Conservation (phyloP, 768 basidiomycete species). For the Tricholoma sp. region DNA sequence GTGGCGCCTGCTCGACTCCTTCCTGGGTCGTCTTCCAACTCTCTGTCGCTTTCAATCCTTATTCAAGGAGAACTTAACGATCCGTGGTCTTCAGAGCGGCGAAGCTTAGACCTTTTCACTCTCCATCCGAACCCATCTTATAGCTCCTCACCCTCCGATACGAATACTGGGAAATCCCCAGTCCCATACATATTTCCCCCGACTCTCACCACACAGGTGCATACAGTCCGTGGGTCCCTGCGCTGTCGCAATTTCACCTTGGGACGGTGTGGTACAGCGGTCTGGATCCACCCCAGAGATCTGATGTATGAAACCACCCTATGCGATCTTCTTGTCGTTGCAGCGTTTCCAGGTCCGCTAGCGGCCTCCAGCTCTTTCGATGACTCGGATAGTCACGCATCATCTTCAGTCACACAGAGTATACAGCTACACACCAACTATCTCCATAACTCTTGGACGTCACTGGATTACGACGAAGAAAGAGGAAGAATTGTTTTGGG, state of each 20-base stretch:
- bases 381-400: neutral
- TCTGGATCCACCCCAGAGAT: constrained; percentile 58
- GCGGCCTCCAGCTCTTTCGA: neutral
- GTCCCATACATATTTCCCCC: constrained; percentile 49
- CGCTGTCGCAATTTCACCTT: constrained; percentile 50
- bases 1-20: constrained; percentile 22
- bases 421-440: constrained; percentile 27
- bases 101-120: constrained; percentile 49
- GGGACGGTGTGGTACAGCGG: constrained; percentile 51
- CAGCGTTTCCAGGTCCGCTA: constrained; percentile 48
- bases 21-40: neutral
- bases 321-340: constrained; percentile 35
- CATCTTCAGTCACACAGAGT: constrained; percentile 7
- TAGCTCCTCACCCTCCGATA: constrained; percentile 10
- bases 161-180: neutral
- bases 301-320: constrained; percentile 15
- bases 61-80: constrained; percentile 56
- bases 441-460: constrained; percentile 41
- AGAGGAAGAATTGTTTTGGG: constrained; percentile 50
- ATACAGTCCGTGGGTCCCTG: constrained; percentile 44
- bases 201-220: constrained; percentile 24
- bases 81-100: constrained; percentile 48
- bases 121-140: constrained; percentile 32
- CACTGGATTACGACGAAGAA: constrained; percentile 59
- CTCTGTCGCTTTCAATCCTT: constrained; percentile 40